Conservation (phyloP, 2,329 filamentous ascomycete genomes). For the Fusarium drepaniforme region DNA sequence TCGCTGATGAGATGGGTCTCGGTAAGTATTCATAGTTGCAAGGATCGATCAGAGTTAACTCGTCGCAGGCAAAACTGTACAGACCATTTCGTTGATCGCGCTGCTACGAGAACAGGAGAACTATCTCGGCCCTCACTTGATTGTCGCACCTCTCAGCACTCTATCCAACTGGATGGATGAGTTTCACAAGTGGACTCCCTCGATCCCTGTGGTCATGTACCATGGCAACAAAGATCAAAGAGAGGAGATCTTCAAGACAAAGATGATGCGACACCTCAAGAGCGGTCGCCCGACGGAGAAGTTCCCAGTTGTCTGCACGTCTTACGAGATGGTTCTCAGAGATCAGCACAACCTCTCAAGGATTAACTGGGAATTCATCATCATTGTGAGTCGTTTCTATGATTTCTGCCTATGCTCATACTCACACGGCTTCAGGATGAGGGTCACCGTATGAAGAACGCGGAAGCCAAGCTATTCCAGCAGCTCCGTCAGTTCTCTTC, state of each 20-base stretch:
- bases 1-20: conserved; percentile 95
- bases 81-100: conserved; percentile 89
- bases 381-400: conserved; percentile 72
- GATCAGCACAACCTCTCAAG: conserved; percentile 85
- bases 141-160: conserved; percentile 91
- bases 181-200: conserved; percentile 90
- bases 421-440: conserved; percentile 73
- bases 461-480: conserved; percentile 91
- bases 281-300: conserved; percentile 68
- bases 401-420: conserved; percentile 8
- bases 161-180: conserved; percentile 97
- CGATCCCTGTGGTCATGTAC: conserved; percentile 89
- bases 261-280: conserved; percentile 77
- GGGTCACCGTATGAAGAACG: conserved; percentile 96
- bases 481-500: conserved; percentile 91
- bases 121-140: conserved; percentile 87
- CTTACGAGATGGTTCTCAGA: conserved; percentile 95
- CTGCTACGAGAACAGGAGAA: conserved; percentile 88
- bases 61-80: conserved; percentile 82
- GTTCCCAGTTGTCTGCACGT: conserved; percentile 94
- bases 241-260: conserved; percentile 78
- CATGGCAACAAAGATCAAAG: conserved; percentile 86
- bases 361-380: conserved; percentile 97
- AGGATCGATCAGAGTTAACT: conserved; percentile 13
- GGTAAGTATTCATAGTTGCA: conserved; percentile 53